Percentiles rank a stretch among this genome's conserved stretches.
Conservation (phyloP, 345 rosid genomes). For the Eucalyptus leucophloia region DNA sequence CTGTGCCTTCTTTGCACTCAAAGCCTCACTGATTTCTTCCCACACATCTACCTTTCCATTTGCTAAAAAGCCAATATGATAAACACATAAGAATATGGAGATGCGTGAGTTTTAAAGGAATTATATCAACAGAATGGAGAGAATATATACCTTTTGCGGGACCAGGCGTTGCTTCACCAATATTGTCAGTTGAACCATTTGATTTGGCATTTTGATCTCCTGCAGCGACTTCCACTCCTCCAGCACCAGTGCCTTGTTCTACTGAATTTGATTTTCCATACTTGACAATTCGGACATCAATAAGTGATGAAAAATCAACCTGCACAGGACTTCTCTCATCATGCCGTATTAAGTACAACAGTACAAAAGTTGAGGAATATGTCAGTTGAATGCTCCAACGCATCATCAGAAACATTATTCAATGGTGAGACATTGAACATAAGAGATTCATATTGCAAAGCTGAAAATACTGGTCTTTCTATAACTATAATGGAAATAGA, state of each 20-base stretch:
- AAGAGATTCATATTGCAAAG: neutral
- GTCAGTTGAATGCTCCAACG: neutral
- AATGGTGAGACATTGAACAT: neutral
- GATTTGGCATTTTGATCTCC: slow-evolving; percentile 5
- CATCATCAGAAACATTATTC: neutral
- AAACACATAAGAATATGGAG: neutral
- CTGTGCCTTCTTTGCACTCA: slow-evolving; percentile 60
- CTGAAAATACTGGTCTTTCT: neutral
- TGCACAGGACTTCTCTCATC: slow-evolving; percentile 5
- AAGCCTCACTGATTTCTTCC: slow-evolving; percentile 62
- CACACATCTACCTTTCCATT: slow-evolving; percentile 37
- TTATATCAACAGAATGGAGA: neutral
- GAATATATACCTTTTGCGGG: slow-evolving; percentile 33
- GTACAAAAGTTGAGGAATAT: neutral
- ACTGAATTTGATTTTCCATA: slow-evolving; percentile 9
- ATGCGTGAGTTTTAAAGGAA: neutral
- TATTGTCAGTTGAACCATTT: neutral
- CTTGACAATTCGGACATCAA: slow-evolving; percentile 54
- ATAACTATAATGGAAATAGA: neutral
- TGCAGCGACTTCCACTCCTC: neutral
- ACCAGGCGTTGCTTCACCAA: slow-evolving; percentile 5
- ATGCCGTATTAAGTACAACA: neutral
- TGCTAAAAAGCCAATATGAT: slow-evolving; percentile 14
- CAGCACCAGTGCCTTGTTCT: slow-evolving; percentile 3
- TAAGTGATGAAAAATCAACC: slow-evolving; percentile 63